phyloP scores from a whole-genome alignment of 768 basidiomycete genomes.

The Wakefieldia striispora region DNA sequence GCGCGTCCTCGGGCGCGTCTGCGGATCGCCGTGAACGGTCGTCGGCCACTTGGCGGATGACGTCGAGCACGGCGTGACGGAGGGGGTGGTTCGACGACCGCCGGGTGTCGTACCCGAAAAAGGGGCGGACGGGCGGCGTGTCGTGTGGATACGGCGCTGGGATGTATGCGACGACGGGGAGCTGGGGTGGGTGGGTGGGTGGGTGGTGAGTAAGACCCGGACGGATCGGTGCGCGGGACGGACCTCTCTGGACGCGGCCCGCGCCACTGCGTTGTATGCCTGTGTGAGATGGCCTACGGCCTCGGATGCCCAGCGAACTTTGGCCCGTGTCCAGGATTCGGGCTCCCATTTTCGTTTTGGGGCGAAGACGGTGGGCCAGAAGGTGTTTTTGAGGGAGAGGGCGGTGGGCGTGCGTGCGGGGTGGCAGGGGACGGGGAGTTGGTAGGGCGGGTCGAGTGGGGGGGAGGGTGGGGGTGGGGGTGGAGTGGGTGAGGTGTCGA shows the following conservation, averaged over 20 bases:
- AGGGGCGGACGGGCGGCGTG: conserved; percentile 28
- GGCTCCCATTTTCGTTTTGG: conserved; percentile 67
- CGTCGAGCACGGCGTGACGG: conserved; percentile 80
- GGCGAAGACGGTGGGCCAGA: conserved; percentile 87
- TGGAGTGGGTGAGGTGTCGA: conserved; percentile 39
- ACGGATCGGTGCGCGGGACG: conserved; percentile 8
- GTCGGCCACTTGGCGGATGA: conserved; percentile 66
- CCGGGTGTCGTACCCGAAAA: conserved; percentile 72
- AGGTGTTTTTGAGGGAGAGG: conserved; percentile 57
- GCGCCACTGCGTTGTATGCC: conserved; percentile 45
- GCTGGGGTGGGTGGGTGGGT: conserved; percentile 39
- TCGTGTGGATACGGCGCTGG: conserved; percentile 49
- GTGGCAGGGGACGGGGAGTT: conserved; percentile 57
- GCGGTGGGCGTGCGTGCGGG: conserved; percentile 69
- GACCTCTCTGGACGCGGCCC: conserved; percentile 55
- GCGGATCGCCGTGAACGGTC: conserved; percentile 37
- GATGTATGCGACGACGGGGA: conserved; percentile 75
- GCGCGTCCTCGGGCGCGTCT: not conserved
- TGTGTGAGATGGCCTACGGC: conserved; percentile 56
- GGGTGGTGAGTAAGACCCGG: not conserved
- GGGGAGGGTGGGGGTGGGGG: conserved; percentile 53
- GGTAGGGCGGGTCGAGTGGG: conserved; percentile 51
- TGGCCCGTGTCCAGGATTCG: conserved; percentile 64
- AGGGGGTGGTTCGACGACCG: conserved; percentile 69
- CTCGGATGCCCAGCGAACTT: conserved; percentile 71